Conservation (phyloP, 176 grass and related monocot species). For the Leersia perrieri region DNA sequence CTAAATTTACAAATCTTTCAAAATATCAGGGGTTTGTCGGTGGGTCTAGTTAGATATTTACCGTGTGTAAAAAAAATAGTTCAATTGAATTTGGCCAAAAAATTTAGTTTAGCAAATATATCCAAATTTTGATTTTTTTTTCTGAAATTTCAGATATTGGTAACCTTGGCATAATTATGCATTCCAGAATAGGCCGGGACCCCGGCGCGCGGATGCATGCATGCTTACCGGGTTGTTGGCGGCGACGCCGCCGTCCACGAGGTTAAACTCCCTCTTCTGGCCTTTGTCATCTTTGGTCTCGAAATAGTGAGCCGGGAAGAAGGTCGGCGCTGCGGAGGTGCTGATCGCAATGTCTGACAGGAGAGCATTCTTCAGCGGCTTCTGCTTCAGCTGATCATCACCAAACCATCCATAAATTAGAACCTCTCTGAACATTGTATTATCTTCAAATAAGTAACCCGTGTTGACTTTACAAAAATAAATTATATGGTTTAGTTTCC, state of each 20-base stretch:
- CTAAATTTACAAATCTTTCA: too few species aligned
- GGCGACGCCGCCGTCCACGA: conserved; percentile 64
- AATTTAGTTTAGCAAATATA: too few species aligned
- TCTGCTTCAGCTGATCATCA: conserved; percentile 40
- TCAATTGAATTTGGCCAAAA: too few species aligned
- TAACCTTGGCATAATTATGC: too few species aligned
- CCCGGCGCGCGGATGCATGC: too few species aligned
- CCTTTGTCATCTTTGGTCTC: conserved; percentile 33
- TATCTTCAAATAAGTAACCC: neutral
- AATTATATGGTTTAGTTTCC: too few species aligned
- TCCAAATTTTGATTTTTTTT: too few species aligned
- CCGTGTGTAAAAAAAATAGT: too few species aligned
- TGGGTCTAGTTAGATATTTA: too few species aligned
- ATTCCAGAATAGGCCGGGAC: too few species aligned
- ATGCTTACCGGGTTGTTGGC: conserved; percentile 77
- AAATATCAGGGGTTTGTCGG: too few species aligned
- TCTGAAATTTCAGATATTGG: too few species aligned
- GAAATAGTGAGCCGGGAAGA: conserved; percentile 69
- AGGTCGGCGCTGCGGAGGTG: conserved; percentile 80
- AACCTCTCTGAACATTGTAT: neutral
- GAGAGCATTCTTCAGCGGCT: conserved; percentile 41
- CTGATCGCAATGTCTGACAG: conserved; percentile 57
- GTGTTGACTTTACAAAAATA: neutral
- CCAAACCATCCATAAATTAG: neutral
- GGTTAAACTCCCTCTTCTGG: conserved; percentile 41